phyloP scores from a whole-genome alignment of 495 filamentous ascomycete genomes.

The Hypoxylon fragiforme region DNA sequence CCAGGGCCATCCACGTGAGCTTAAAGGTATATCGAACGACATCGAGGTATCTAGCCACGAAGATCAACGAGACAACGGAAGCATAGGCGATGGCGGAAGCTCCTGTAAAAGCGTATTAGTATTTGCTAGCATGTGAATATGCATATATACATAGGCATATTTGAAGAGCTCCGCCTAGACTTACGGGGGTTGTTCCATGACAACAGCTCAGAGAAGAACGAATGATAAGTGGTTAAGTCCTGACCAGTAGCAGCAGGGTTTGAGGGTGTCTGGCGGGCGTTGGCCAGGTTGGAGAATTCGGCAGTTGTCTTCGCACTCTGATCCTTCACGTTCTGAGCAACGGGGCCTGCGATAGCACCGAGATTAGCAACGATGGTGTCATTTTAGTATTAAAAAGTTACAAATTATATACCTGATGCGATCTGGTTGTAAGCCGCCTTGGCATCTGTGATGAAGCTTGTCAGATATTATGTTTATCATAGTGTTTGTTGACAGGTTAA shows the following conservation, averaged over 20 bases:
- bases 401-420: conserved; percentile 43
- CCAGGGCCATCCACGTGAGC: conserved; percentile 65
- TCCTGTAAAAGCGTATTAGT: conserved; percentile 49
- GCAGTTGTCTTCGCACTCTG: conserved; percentile 68
- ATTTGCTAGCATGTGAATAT: too few species aligned
- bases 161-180: too few species aligned
- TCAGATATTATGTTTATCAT: conserved; percentile 33
- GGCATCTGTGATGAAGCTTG: conserved; percentile 40
- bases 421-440: conserved; percentile 46
- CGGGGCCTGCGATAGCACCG: conserved; percentile 58
- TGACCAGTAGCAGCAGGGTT: conserved; percentile 79
- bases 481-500: conserved; percentile 12
- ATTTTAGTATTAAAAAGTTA: background rate
- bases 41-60: conserved; percentile 87
- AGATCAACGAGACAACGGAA: conserved; percentile 75
- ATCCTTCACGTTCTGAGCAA: conserved; percentile 76
- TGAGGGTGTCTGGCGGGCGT: conserved; percentile 66
- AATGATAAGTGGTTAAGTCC: conserved; percentile 93
- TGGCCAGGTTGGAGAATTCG: conserved; percentile 77
- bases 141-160: conserved; percentile 16
- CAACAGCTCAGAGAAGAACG: conserved; percentile 87
- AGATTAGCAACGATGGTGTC: conserved; percentile 34
- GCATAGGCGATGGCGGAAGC: conserved; percentile 86
- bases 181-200: conserved; percentile 61
- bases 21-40: conserved; percentile 88